Evolutionary conservation across 305 asterid species (phyloP).

Genomic region (Coffea humblotiana): DNA sequence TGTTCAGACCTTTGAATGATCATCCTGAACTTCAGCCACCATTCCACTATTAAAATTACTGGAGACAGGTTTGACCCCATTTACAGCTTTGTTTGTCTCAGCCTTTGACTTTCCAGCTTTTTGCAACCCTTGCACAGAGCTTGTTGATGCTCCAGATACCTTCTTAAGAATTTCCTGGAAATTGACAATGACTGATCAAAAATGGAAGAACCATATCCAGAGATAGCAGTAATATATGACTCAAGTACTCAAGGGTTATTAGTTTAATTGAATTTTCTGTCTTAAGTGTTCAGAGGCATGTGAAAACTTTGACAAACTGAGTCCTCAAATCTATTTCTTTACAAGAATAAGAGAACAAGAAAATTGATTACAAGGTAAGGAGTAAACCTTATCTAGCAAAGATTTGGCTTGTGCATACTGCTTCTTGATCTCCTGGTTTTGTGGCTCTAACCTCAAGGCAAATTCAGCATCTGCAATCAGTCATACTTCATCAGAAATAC

Average conservation of each 20-base stretch:
- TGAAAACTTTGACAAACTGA: not conserved
- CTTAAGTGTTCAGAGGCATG: not conserved
- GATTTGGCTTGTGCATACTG: constrained; percentile 74
- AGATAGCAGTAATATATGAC: not conserved
- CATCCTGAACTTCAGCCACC: constrained; percentile 44
- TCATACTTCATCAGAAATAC: constrained; percentile 33
- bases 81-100: constrained; percentile 34
- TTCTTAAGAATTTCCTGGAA: constrained; percentile 66
- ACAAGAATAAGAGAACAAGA: constrained; percentile 7
- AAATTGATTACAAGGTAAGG: not conserved
- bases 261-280: not conserved
- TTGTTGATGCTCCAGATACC: constrained; percentile 49
- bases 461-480: constrained; percentile 73
- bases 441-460: constrained; percentile 85
- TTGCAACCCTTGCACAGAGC: constrained; percentile 39
- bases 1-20: constrained; percentile 44
- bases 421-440: constrained; percentile 88
- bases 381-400: constrained; percentile 64
- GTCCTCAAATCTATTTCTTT: not conserved
- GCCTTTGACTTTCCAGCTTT: constrained; percentile 39
- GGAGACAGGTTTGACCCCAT: constrained; percentile 36
- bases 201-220: not conserved
- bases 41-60: constrained; percentile 39
- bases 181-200: not conserved
- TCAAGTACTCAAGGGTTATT: not conserved